phyloP scores from a whole-genome alignment of 805 yeast species.

The Yarrowia alimentaria region DNA sequence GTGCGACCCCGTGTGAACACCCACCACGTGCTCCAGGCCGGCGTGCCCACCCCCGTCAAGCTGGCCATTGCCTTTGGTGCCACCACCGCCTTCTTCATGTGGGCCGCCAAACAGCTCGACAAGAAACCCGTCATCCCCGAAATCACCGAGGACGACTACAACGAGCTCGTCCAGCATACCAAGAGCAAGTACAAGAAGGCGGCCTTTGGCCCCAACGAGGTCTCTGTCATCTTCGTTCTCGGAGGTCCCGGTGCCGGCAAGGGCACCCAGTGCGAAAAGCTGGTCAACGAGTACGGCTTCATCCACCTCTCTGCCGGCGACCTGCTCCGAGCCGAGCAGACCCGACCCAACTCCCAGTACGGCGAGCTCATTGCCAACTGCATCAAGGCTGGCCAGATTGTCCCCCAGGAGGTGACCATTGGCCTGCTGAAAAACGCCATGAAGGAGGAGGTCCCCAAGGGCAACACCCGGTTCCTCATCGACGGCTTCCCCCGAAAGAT shows the following conservation, averaged over 20 bases:
- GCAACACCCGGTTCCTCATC: constrained; percentile 64
- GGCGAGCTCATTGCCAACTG: constrained; percentile 82
- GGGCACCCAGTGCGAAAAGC: constrained; percentile 90
- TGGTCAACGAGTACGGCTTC: constrained; percentile 77
- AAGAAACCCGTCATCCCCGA: constrained; percentile 35
- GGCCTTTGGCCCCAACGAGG: constrained; percentile 62
- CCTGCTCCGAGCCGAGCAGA: constrained; percentile 86
- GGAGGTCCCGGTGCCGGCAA: constrained; percentile 99
- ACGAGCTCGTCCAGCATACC: constrained; percentile 38
- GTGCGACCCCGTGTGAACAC: neutral
- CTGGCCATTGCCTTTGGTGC: constrained; percentile 24
- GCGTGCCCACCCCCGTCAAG: constrained; percentile 25
- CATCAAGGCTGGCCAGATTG: constrained; percentile 85
- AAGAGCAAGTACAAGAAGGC: constrained; percentile 31
- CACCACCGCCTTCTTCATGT: constrained; percentile 39
- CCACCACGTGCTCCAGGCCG: constrained; percentile 6
- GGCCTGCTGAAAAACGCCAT: constrained; percentile 81
- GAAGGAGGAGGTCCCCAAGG: constrained; percentile 49
- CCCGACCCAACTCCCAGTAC: constrained; percentile 72
- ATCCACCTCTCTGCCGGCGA: constrained; percentile 96
- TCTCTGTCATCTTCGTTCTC: constrained; percentile 80
- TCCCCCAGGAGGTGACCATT: constrained; percentile 89
- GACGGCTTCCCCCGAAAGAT: constrained; percentile 98
- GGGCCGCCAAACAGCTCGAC: constrained; percentile 37
- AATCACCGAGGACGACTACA: constrained; percentile 41